Conservation (phyloP, 805 yeast genomes). For the Zygotorulaspora danielsina region DNA sequence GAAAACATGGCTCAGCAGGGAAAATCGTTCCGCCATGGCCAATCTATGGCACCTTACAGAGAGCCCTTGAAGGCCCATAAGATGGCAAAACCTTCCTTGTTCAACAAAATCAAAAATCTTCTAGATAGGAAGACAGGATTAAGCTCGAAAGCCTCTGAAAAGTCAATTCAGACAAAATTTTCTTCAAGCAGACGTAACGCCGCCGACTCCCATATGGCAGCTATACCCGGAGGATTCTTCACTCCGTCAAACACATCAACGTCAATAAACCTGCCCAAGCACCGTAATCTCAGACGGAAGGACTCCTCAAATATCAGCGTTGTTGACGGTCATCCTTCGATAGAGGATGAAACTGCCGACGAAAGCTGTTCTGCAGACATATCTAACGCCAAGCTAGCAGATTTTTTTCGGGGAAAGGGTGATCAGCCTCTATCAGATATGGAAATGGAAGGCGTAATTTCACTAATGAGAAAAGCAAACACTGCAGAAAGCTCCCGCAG, state of each 20-base stretch:
- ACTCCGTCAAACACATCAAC: slow-evolving; percentile 11
- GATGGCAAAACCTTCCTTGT: slow-evolving; percentile 9
- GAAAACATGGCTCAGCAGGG: slow-evolving; percentile 12
- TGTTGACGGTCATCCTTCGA: slow-evolving; percentile 10
- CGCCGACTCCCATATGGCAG: not conserved
- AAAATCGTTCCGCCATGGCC: slow-evolving; percentile 8
- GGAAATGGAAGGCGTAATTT: slow-evolving; percentile 77
- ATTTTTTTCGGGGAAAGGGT: slow-evolving; percentile 72
- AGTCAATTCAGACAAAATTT: not conserved
- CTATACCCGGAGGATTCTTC: slow-evolving; percentile 31
- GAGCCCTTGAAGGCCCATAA: slow-evolving; percentile 10
- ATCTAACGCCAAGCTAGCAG: slow-evolving; percentile 60
- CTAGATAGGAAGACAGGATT: slow-evolving; percentile 4
- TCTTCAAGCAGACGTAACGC: not conserved
- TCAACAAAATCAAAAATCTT: slow-evolving; percentile 8
- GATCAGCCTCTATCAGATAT: slow-evolving; percentile 64
- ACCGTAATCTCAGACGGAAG: not conserved
- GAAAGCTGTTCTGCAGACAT: slow-evolving; percentile 27
- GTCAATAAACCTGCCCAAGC: slow-evolving; percentile 7
- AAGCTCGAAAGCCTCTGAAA: not conserved
- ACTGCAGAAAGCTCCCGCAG: slow-evolving; percentile 8
- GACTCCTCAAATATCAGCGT: slow-evolving; percentile 1
- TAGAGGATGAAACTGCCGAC: slow-evolving; percentile 13
- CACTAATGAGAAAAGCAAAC: slow-evolving; percentile 44
- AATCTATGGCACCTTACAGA: slow-evolving; percentile 20